Base-by-base conservation (phyloP, 2,329 filamentous ascomycete genomes). In the Calonectria honghensis region DNA sequence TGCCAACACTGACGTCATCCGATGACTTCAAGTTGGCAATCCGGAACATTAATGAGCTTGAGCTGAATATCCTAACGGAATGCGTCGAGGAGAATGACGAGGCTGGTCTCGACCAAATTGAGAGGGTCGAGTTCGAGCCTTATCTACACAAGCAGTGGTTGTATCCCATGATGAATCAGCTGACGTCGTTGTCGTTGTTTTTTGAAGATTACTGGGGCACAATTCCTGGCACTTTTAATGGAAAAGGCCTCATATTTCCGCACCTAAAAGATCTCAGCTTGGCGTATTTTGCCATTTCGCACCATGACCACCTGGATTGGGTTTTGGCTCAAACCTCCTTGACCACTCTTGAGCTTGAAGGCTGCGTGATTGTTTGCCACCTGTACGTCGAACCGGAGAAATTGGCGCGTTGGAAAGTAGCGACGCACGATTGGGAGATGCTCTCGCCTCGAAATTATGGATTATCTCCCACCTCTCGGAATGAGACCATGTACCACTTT, bases 201-300 rank as follows among this genome's bases (percentile, higher is more conserved):
- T 37, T 59, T 37, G 20, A 59, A 14, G 54, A 37, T 5, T 59
- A 37, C n/a, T 59, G 54, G 54, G 54, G 54, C 31, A 59, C 54
- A 2, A 4, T 18, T 24, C 54, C 54, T 35, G 54, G 54, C 18
- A 59, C 54, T 18, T 59, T 59, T 32, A 37, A 59, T 7, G 54
- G 54, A 2, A 37, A 35, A 59, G 54, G 31, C 11, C 31, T 59
- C 1, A 3, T 37, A 1, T 59, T 59, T 7, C 54, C 54, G 20
- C 54, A 59, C 20, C 54, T 59, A 6, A n/a, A 37, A 59, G 1
- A 5, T 18, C 54, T 59, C 3, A 24, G 31, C 29, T 32, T 54
- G 29, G 5, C 29, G 10, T 29, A 9, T 54, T 54, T 31, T 29
- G 16, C 51, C 51, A 54, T 54, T 31, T 54, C 51, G 5, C 51